These are phyloP conservation scores for Marasmius fiardii DNA, from an alignment of 1,284 basidiomycete genomes.

Conservation along the genomic window DNA sequence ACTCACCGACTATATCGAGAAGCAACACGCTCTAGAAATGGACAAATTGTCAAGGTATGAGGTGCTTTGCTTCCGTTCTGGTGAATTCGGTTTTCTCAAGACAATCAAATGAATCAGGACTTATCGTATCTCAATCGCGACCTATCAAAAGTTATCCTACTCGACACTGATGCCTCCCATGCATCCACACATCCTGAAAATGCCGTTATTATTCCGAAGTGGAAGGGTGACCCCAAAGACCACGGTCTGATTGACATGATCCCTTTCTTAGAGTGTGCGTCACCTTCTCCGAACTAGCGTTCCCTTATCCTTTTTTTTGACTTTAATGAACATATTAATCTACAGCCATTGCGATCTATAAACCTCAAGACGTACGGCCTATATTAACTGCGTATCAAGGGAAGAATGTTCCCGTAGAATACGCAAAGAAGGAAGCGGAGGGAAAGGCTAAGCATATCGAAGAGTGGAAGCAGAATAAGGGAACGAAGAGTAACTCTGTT, in stretches of 20 bases:
- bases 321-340: background rate
- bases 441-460: constrained; percentile 75
- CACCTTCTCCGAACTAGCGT: background rate
- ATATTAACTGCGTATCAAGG: constrained; percentile 84
- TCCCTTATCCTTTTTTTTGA: constrained; percentile 4
- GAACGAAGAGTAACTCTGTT: constrained; percentile 50
- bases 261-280: constrained; percentile 94
- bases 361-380: constrained; percentile 81
- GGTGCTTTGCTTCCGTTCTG: background rate
- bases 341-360: constrained; percentile 84
- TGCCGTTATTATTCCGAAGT: constrained; percentile 80
- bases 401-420: constrained; percentile 88
- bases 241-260: constrained; percentile 87
- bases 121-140: constrained; percentile 92
- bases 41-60: constrained; percentile 76
- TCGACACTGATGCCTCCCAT: constrained; percentile 86
- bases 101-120: constrained; percentile 65
- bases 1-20: constrained; percentile 92
- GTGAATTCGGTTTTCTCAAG: background rate
- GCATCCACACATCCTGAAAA: constrained; percentile 86
- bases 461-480: constrained; percentile 75
- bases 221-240: constrained; percentile 82
- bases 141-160: constrained; percentile 83
- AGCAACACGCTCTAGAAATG: constrained; percentile 76
- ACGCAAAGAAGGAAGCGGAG: constrained; percentile 83